Evolutionary conservation across 148 eudicot species (phyloP).

Genomic region (Persicaria maculosa): DNA sequence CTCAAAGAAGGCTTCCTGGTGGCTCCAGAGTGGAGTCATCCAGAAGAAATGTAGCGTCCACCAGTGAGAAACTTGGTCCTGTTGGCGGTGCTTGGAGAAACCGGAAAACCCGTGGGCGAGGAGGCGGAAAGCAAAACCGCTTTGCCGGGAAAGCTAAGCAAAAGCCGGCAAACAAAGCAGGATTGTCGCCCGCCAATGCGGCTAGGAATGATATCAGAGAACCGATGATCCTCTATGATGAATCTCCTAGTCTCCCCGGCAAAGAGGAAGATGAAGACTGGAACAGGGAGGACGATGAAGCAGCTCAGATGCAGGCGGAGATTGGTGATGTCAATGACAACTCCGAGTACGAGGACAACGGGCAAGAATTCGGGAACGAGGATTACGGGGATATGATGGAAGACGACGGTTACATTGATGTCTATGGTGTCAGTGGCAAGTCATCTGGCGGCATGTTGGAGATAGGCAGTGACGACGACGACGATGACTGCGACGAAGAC

Average conservation of each 20-base stretch:
- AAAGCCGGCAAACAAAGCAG: constrained; percentile 46
- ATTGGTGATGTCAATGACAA: constrained; percentile 31
- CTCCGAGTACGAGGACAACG: constrained; percentile 32
- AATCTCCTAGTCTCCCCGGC: constrained; percentile 31
- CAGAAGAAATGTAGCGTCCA: constrained; percentile 20
- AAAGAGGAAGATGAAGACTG: constrained; percentile 34
- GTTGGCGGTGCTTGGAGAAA: constrained; percentile 50
- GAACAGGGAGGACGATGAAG: constrained; percentile 21
- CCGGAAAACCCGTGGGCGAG: constrained; percentile 45
- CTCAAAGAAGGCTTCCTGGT: constrained; percentile 36
- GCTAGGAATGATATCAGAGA: constrained; percentile 15
- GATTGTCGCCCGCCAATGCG: constrained; percentile 16
- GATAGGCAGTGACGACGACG: constrained; percentile 13
- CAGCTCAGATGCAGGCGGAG: constrained; percentile 21
- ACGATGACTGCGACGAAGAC: constrained; percentile 15
- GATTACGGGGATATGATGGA: neutral
- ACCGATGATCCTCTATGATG: constrained; percentile 24
- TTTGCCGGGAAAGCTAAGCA: constrained; percentile 26
- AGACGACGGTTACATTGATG: constrained; percentile 7
- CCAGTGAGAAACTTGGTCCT: constrained; percentile 29
- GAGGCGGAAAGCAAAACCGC: constrained; percentile 49
- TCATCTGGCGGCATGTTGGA: neutral
- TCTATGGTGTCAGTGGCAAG: neutral
- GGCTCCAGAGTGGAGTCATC: constrained; percentile 26
- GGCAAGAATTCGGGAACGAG: constrained; percentile 20